Conservation (phyloP, 164 flowering plant species). For the Piper longum region DNA sequence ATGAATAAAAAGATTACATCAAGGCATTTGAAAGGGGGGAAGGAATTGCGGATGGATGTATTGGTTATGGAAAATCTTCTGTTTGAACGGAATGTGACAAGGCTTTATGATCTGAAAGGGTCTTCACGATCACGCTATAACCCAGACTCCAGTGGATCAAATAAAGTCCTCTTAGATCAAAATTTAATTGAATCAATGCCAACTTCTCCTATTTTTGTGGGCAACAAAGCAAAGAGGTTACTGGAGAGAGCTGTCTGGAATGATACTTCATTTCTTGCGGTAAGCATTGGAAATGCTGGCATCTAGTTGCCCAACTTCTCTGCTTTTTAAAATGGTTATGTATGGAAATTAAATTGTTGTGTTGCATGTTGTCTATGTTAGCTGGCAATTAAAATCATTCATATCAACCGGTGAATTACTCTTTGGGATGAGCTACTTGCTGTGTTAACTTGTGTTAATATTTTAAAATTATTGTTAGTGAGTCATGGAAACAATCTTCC, state of each 20-base stretch:
- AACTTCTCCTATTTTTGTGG: conserved; percentile 94
- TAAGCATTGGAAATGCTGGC: conserved; percentile 23
- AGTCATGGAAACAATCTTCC: too few species aligned
- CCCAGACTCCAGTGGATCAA: conserved; percentile 79
- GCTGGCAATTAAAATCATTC: too few species aligned
- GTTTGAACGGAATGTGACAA: conserved; percentile 53
- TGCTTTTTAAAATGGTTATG: not conserved
- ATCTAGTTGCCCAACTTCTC: not conserved
- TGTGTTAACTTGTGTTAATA: too few species aligned
- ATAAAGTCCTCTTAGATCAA: conserved; percentile 90
- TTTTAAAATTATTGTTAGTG: too few species aligned
- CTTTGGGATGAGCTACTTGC: too few species aligned
- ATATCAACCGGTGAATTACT: too few species aligned
- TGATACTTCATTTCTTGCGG: conserved; percentile 94
- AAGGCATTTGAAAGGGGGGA: conserved; percentile 81
- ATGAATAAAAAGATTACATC: conserved; percentile 41
- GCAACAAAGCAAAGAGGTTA: conserved; percentile 87
- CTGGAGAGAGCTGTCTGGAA: conserved; percentile 99
- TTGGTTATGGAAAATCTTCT: conserved; percentile 95
- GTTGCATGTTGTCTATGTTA: too few species aligned
- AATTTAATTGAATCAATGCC: conserved; percentile 98
- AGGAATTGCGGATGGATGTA: conserved; percentile 79
- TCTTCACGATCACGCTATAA: conserved; percentile 85
- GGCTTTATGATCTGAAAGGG: conserved; percentile 95
- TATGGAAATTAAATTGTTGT: not conserved